A percentile compares a stretch with the other conserved stretches of the same genome.
Evolutionary conservation across 1,284 basidiomycete species (phyloP).

Genomic region (Apiotrichum porosum): DNA sequence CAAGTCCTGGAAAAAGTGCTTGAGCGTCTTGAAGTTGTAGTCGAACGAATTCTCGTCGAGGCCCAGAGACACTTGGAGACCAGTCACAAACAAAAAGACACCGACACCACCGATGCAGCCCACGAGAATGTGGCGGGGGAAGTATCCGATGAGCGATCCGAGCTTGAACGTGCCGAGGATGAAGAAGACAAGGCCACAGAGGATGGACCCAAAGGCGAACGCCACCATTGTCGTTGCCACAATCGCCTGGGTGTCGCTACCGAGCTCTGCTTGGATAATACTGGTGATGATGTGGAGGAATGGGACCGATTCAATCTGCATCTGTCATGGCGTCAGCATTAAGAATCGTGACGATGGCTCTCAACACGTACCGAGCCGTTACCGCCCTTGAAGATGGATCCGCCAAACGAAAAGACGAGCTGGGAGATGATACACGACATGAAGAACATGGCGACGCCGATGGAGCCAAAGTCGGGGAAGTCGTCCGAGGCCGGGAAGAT

Average conservation of each 20-base stretch:
- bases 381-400: constrained; percentile 75
- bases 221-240: constrained; percentile 87
- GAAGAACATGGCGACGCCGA: constrained; percentile 94
- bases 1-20: constrained; percentile 57
- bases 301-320: constrained; percentile 99
- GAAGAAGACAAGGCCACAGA: constrained; percentile 89
- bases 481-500: constrained; percentile 80
- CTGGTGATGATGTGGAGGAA: constrained; percentile 91
- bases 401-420: constrained; percentile 77
- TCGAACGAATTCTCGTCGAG: constrained; percentile 75
- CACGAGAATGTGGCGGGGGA: constrained; percentile 91
- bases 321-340: too few relatives aligned
- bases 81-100: constrained; percentile 82
- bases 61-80: constrained; percentile 76
- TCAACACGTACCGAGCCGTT: too few relatives aligned
- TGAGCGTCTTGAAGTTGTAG: constrained; percentile 60
- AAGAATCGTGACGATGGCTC: too few relatives aligned
- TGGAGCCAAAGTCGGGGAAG: constrained; percentile 75
- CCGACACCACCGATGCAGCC: constrained; percentile 97
- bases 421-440: constrained; percentile 79
- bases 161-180: constrained; percentile 76
- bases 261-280: constrained; percentile 68
- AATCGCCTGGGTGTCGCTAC: constrained; percentile 64
- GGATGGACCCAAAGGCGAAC: constrained; percentile 80
- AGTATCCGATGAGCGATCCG: constrained; percentile 87